Evolutionary conservation across 768 basidiomycete species (phyloP).

Genomic region (Strobilomyces dryophilus): DNA sequence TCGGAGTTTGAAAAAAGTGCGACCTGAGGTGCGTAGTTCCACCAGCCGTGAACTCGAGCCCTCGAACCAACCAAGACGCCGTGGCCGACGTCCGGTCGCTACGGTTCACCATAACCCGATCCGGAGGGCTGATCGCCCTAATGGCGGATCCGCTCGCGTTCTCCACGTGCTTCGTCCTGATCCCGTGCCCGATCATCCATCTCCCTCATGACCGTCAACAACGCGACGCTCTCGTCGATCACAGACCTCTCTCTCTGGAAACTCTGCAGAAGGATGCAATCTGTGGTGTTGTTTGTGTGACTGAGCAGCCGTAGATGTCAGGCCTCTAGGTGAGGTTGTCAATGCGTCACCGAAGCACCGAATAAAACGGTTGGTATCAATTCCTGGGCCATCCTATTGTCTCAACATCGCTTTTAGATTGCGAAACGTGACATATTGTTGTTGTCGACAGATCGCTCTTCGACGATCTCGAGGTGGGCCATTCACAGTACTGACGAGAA

Average conservation of each 20-base stretch:
- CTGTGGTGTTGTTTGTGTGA: conserved; percentile 49
- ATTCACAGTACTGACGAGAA: too few relatives aligned
- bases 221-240: conserved; percentile 45
- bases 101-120: background rate
- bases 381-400: background rate
- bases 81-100: too few relatives aligned
- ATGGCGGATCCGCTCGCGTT: background rate
- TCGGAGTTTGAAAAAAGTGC: too few relatives aligned
- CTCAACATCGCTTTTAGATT: conserved; percentile 43
- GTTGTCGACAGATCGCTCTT: conserved; percentile 81
- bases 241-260: conserved; percentile 49
- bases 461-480: too few relatives aligned
- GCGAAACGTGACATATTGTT: conserved; percentile 85
- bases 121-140: background rate
- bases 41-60: too few relatives aligned
- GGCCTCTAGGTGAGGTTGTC: conserved; percentile 66
- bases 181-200: conserved; percentile 31
- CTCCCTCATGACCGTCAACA: conserved; percentile 39
- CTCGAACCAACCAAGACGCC: too few relatives aligned
- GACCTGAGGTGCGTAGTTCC: too few relatives aligned
- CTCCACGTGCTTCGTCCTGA: background rate
- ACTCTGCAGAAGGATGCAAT: conserved; percentile 71
- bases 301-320: conserved; percentile 57
- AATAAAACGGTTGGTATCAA: conserved; percentile 45
- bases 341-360: conserved; percentile 67